Conservation (phyloP, 441 rosid genomes). For the Erodium trifolium region DNA sequence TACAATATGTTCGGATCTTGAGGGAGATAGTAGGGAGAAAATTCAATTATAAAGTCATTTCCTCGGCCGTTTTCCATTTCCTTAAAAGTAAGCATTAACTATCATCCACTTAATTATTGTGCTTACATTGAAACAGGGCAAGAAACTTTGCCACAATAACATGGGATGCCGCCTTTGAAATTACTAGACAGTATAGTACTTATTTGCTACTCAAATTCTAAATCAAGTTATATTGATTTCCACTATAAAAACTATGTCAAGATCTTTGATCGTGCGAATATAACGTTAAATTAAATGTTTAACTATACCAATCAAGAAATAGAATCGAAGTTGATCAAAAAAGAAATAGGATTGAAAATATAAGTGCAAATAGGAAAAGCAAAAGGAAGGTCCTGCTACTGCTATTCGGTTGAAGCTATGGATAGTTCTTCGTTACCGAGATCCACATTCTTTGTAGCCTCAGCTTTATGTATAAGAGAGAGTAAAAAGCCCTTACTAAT, state of each 20-base stretch:
- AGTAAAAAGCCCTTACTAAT: not conserved
- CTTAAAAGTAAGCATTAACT: too few relatives aligned
- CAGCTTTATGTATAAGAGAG: constrained; percentile 31
- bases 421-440: constrained; percentile 54
- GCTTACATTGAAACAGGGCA: not conserved
- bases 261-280: not conserved
- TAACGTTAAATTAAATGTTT: constrained; percentile 8
- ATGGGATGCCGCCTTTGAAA: not conserved
- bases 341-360: constrained; percentile 52
- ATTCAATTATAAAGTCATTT: too few relatives aligned
- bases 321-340: not conserved
- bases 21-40: too few relatives aligned
- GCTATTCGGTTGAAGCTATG: constrained; percentile 72
- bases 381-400: constrained; percentile 87
- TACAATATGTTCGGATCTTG: too few relatives aligned
- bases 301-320: constrained; percentile 85
- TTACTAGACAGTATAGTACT: not conserved
- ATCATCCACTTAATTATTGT: not conserved
- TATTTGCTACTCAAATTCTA: not conserved
- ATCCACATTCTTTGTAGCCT: constrained; percentile 47
- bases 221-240: not conserved
- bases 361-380: constrained; percentile 73
- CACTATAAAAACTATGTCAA: not conserved
- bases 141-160: not conserved
- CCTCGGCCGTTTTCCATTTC: too few relatives aligned